Evolutionary conservation across 345 rosid genomes (phyloP), one percentile per base, ranked within the genome.

Genomic region (Balakata baccata): DNA sequence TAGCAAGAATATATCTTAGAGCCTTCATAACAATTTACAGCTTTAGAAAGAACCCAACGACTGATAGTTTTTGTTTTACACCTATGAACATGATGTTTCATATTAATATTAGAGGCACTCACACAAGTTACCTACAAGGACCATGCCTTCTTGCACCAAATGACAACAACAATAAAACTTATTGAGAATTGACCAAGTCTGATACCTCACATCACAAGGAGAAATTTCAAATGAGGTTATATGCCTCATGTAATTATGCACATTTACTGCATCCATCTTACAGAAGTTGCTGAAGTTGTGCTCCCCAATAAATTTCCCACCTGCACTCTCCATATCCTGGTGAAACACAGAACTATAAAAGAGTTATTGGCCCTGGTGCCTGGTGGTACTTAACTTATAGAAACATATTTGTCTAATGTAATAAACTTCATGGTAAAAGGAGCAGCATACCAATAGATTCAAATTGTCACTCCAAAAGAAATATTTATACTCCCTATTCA

Each of bases 211-310:
- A 85, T 84, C 78, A 82, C 82, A 88, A 77, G 92, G 84, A 74
- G 78, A 68, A 61, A 92, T 83, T 71, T 85, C 89, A 81, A 94
- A 89, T 71, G 86, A 87, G 25, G 89, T 81, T 69, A 92, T 74
- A 77, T 78, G 78, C 23, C 96, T 89, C 70, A 78, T 84, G 75
- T 88, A 92, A 81, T 84, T 83, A 80, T 92, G 98, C 58, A 92
- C 97, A 76, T 94, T 92, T 66, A 80, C 87, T 18, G 92, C 98
- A 78, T 94, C 98, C 98, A 92, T 92, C 90, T 94, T 92, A 75
- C 98, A 92, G 59, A 94, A 94, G 83, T 90, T 94, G 67, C 92
- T 85, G 87, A 92, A 94, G 79, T 94, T 95, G 72, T 94, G 98
- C 63, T 90, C 96, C 66, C 98, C 98, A 9, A 94, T 54, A 67